phyloP scores from a whole-genome alignment of 106 monocot genomes.

The Acanthochlamys bracteata region DNA sequence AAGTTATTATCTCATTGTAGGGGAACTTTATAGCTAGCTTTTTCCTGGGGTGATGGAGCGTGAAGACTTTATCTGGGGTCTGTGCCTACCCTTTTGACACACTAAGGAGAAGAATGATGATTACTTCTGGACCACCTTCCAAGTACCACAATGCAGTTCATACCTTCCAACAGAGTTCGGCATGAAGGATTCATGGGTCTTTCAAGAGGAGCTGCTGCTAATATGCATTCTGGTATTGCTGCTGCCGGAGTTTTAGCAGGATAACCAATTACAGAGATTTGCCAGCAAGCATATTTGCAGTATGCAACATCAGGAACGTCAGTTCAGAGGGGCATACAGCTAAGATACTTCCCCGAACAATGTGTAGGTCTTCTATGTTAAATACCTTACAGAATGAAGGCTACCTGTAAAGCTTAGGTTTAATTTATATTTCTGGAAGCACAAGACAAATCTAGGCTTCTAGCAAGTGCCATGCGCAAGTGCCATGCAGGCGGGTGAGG shows the following conservation, averaged over 20 bases:
- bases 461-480: too few species aligned
- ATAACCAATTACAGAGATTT: conserved; percentile 59
- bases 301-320: conserved; percentile 24
- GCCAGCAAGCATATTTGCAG: conserved; percentile 24
- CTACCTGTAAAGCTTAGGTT: not conserved
- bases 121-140: conserved; percentile 62
- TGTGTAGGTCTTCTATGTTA: not conserved
- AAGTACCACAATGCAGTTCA: conserved; percentile 59
- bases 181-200: conserved; percentile 56
- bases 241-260: conserved; percentile 88
- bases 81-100: conserved; percentile 93
- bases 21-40: conserved; percentile 90
- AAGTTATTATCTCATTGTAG: conserved; percentile 19
- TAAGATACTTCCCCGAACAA: not conserved
- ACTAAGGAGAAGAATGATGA: conserved; percentile 89
- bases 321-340: conserved; percentile 12
- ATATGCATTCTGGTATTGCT: conserved; percentile 87
- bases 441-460: too few species aligned
- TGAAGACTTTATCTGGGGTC: conserved; percentile 69
- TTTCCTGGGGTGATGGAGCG: conserved; percentile 57
- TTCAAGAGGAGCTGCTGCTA: conserved; percentile 74
- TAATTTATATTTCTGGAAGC: too few species aligned
- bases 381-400: not conserved
- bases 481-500: too few species aligned
- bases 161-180: conserved; percentile 44